Conservation (phyloP, 2,329 filamentous ascomycete genomes). For the Apiospora koreana region DNA sequence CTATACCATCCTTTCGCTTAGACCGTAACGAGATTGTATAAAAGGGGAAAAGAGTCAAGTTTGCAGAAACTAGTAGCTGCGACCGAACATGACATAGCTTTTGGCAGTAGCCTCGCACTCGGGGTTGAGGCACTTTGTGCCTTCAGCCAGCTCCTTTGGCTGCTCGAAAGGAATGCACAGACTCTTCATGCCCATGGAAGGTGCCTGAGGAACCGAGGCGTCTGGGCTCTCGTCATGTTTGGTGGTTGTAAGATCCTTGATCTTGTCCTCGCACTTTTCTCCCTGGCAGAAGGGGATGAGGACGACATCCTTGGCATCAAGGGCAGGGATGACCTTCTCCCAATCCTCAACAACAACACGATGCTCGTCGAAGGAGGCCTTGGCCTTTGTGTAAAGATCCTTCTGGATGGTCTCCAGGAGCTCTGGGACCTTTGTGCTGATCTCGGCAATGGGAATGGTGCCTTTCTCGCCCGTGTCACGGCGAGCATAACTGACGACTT, state of each 20-base stretch:
- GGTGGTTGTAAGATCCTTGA: slow-evolving; percentile 88
- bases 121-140: slow-evolving; percentile 90
- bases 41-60: not conserved
- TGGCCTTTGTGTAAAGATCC: slow-evolving; percentile 77
- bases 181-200: slow-evolving; percentile 68
- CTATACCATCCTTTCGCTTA: not conserved
- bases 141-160: slow-evolving; percentile 70
- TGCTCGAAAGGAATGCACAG: slow-evolving; percentile 80
- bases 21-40: not conserved
- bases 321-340: slow-evolving; percentile 86
- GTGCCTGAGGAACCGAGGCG: slow-evolving; percentile 53
- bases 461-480: slow-evolving; percentile 86
- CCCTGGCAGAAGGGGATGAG: slow-evolving; percentile 88
- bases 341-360: slow-evolving; percentile 81
- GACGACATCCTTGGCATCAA: slow-evolving; percentile 91
- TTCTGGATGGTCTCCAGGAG: slow-evolving; percentile 88
- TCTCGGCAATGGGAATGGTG: slow-evolving; percentile 72
- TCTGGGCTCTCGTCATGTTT: slow-evolving; percentile 60
- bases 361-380: slow-evolving; percentile 77
- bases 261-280: slow-evolving; percentile 83
- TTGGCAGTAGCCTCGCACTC: slow-evolving; percentile 76
- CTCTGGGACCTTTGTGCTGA: slow-evolving; percentile 72
- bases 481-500: slow-evolving; percentile 81
- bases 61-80: slow-evolving; percentile 55
- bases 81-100: slow-evolving; percentile 91